A percentile compares a stretch with the other conserved stretches of the same genome.
These are phyloP conservation scores for Aspergillus ellipticus DNA, from an alignment of 495 filamentous ascomycete species.

Conservation along the genomic window DNA sequence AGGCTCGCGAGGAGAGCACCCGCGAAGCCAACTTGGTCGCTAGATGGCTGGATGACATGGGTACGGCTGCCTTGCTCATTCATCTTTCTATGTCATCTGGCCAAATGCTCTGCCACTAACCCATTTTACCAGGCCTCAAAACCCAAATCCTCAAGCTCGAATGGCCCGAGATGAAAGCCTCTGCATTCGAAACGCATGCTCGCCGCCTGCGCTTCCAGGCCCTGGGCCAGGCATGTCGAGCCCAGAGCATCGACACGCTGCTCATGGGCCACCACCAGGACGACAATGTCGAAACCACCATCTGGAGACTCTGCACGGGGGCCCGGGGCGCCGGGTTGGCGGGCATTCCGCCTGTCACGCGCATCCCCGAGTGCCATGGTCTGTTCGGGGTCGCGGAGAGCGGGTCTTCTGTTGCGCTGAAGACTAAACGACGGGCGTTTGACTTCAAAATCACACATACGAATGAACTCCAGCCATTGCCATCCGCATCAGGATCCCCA, in stretches of 20 bases:
- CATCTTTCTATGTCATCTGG: not conserved
- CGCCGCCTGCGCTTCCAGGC: constrained; percentile 69
- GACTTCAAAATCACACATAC: not conserved
- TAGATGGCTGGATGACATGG: constrained; percentile 43
- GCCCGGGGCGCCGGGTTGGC: constrained; percentile 61
- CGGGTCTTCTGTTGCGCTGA: constrained; percentile 37
- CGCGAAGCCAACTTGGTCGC: constrained; percentile 63
- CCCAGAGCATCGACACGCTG: constrained; percentile 47
- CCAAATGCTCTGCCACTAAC: constrained; percentile 12
- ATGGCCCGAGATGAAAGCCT: constrained; percentile 42
- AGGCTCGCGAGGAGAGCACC: constrained; percentile 61
- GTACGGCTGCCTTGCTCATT: too few species aligned
- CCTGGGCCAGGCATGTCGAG: constrained; percentile 58
- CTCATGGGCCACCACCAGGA: constrained; percentile 80
- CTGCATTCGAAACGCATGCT: constrained; percentile 75
- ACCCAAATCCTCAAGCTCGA: constrained; percentile 48
- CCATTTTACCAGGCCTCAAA: constrained; percentile 41
- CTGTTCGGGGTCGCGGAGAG: constrained; percentile 68
- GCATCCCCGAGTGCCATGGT: constrained; percentile 81
- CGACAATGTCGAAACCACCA: constrained; percentile 82
- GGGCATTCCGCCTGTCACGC: constrained; percentile 59
- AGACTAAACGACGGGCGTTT: not conserved
- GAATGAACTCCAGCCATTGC: not conserved
- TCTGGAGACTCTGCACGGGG: constrained; percentile 65
- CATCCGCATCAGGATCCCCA: too few species aligned